Conservation (phyloP, 2,329 filamentous ascomycete genomes). For the Corinectria fuckeliana region DNA sequence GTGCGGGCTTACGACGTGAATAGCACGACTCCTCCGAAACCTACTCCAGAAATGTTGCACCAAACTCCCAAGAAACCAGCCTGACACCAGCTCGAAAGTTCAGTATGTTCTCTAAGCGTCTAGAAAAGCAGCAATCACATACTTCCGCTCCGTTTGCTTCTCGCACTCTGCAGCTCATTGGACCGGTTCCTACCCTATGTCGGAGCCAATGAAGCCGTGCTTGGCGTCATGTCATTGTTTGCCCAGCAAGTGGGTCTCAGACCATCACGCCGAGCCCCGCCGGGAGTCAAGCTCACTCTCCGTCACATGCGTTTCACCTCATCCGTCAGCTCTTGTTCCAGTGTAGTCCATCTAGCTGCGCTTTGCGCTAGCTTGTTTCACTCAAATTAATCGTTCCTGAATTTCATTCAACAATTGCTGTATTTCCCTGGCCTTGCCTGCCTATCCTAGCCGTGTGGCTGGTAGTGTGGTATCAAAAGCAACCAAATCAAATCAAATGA, state of each 20-base stretch:
- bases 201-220: neutral
- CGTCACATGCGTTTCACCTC: constrained; percentile 19
- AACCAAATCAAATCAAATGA: constrained; percentile 33
- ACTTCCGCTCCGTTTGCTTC: neutral
- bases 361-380: constrained; percentile 5
- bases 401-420: constrained; percentile 30
- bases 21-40: too few relatives aligned
- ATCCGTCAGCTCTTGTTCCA: neutral
- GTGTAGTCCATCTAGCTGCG: neutral
- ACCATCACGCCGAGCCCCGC: neutral
- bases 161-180: neutral
- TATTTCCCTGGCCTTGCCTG: constrained; percentile 31
- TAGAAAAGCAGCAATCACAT: neutral
- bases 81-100: too few relatives aligned
- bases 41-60: too few relatives aligned
- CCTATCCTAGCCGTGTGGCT: constrained; percentile 29
- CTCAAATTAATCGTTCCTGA: neutral
- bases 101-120: too few relatives aligned
- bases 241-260: constrained; percentile 6
- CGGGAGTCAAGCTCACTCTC: neutral
- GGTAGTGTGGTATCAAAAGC: constrained; percentile 38
- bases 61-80: neutral
- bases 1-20: too few relatives aligned
- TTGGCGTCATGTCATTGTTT: constrained; percentile 7
- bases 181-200: constrained; percentile 4